These are phyloP conservation scores for Fusarium aywerte DNA, from an alignment of 2,329 filamentous ascomycete genomes.

Conservation along the genomic window DNA sequence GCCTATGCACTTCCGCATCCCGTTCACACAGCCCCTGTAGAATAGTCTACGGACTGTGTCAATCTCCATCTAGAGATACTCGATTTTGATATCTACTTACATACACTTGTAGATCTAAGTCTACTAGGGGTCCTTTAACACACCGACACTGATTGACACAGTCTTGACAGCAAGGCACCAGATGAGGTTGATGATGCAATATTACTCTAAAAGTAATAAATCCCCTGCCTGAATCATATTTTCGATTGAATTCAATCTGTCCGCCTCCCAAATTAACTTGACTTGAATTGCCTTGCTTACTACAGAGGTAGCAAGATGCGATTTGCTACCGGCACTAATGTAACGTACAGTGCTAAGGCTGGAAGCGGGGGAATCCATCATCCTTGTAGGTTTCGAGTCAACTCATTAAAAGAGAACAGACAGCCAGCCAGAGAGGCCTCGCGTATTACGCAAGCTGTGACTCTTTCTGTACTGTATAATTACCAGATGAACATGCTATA, in stretches of 20 bases:
- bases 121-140: neutral
- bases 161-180: neutral
- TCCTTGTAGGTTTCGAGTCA: slow-evolving; percentile 21
- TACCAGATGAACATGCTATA: slow-evolving; percentile 1
- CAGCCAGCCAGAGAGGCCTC: slow-evolving; percentile 38
- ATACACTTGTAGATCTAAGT: slow-evolving; percentile 3
- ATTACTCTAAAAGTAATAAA: neutral
- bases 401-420: slow-evolving; percentile 22
- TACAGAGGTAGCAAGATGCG: neutral
- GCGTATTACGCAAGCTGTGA: slow-evolving; percentile 43
- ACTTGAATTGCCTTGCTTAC: neutral
- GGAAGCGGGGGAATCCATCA: slow-evolving; percentile 26
- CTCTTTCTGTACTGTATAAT: slow-evolving; percentile 32
- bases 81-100: slow-evolving; percentile 1
- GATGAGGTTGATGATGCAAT: neutral
- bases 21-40: slow-evolving; percentile 6
- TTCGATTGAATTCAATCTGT: neutral
- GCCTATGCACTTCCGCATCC: slow-evolving; percentile 6
- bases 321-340: neutral
- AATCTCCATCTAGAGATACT: slow-evolving; percentile 10
- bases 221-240: neutral
- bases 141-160: slow-evolving; percentile 31
- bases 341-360: slow-evolving; percentile 8
- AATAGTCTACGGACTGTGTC: slow-evolving; percentile 1
- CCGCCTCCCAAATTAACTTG: slow-evolving; percentile 7